Evolutionary conservation across 495 filamentous ascomycete genomes (phyloP).

Genomic region (Staphylotrichum longicolle): DNA sequence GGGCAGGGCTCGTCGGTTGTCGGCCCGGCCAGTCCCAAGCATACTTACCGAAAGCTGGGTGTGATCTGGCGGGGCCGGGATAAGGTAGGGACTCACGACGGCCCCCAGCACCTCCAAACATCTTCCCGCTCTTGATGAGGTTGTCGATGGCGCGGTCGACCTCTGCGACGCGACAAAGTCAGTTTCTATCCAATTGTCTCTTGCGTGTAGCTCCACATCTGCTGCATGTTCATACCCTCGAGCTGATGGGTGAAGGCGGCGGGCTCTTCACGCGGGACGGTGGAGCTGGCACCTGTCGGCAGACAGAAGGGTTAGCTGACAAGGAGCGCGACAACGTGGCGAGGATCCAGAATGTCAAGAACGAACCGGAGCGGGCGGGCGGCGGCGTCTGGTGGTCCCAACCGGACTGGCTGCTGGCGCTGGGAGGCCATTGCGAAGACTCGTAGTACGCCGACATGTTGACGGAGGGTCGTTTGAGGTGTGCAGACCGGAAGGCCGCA

Average conservation of each 20-base stretch:
- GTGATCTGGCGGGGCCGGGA: conserved; percentile 57
- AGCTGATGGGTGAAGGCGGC: conserved; percentile 84
- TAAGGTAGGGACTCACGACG: conserved; percentile 85
- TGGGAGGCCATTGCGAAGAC: conserved; percentile 71
- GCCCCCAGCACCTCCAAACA: conserved; percentile 65
- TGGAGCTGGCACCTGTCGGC: conserved; percentile 67
- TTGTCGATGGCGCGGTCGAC: conserved; percentile 96
- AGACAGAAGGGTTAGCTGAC: conserved; percentile 39
- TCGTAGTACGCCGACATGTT: conserved; percentile 86
- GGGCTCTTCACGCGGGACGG: conserved; percentile 72
- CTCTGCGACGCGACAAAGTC: conserved; percentile 55
- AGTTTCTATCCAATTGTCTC: conserved; percentile 11
- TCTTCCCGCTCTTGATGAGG: conserved; percentile 90
- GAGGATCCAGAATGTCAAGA: conserved; percentile 2
- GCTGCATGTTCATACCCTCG: conserved; percentile 65
- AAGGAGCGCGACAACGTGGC: conserved; percentile 15
- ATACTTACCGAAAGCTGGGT: conserved; percentile 54
- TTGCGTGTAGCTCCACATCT: too few relatives aligned
- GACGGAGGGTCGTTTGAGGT: conserved; percentile 24
- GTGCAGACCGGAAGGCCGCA: conserved; percentile 39
- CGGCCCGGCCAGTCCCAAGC: conserved; percentile 33
- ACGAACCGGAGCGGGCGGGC: conserved; percentile 78
- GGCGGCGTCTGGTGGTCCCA: conserved; percentile 82
- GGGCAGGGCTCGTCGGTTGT: conserved; percentile 20
- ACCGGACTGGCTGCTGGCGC: conserved; percentile 58